Conservation (phyloP, 2,329 filamentous ascomycete species). For the Dactylellina leptospora region DNA sequence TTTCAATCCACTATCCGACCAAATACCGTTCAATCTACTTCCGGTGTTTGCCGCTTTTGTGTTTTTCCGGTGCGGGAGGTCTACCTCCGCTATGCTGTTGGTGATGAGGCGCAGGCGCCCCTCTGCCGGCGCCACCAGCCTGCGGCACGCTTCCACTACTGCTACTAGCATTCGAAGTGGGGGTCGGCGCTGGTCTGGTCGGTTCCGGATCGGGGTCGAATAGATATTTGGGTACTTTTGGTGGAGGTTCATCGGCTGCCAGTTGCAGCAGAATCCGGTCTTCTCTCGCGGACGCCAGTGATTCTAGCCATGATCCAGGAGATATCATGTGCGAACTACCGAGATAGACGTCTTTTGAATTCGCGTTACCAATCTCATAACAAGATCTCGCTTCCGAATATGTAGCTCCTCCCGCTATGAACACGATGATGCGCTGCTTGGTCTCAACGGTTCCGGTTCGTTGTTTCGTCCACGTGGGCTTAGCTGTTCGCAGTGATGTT, state of each 20-base stretch:
- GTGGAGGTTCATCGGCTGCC: slow-evolving; percentile 69
- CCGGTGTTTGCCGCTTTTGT: not conserved
- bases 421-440: slow-evolving; percentile 88
- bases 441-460: slow-evolving; percentile 79
- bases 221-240: slow-evolving; percentile 80
- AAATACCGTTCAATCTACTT: not conserved
- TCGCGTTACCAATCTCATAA: slow-evolving; percentile 80
- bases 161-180: slow-evolving; percentile 53
- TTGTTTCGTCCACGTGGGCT: slow-evolving; percentile 93
- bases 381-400: slow-evolving; percentile 89
- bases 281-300: slow-evolving; percentile 79
- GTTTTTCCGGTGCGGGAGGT: slow-evolving; percentile 1
- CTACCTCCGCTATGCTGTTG: no score
- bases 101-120: slow-evolving; percentile 1
- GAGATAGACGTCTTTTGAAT: slow-evolving; percentile 83
- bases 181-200: slow-evolving; percentile 59
- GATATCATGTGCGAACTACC: slow-evolving; percentile 92
- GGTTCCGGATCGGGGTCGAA: slow-evolving; percentile 76
- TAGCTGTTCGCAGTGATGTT: slow-evolving; percentile 85
- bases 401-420: slow-evolving; percentile 93
- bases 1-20: not conserved
- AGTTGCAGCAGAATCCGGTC: slow-evolving; percentile 80
- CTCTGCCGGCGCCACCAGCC: slow-evolving; percentile 4
- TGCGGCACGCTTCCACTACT: slow-evolving; percentile 54
- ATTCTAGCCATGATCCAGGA: slow-evolving; percentile 80